Conservation (phyloP, 768 basidiomycete genomes). For the Roridomyces roridus region DNA sequence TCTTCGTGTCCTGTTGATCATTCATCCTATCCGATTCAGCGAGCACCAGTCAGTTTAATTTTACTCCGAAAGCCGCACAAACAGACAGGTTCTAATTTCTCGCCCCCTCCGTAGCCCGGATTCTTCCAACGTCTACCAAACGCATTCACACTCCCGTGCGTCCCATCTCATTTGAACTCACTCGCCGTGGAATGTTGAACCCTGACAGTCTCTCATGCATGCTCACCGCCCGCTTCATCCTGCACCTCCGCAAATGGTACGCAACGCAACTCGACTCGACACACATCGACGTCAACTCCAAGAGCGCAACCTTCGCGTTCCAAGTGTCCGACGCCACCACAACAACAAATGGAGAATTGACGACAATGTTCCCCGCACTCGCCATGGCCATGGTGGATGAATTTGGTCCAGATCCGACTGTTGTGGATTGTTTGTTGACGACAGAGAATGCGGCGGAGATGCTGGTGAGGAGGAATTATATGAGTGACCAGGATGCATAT, state of each 20-base stretch:
- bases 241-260: constrained; percentile 1
- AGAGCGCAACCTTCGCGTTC: too few relatives aligned
- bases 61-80: neutral
- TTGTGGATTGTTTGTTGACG: too few relatives aligned
- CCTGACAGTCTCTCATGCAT: constrained; percentile 3
- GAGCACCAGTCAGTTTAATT: constrained; percentile 27
- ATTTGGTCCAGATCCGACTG: too few relatives aligned
- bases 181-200: neutral
- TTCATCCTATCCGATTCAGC: constrained; percentile 18
- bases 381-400: too few relatives aligned
- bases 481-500: too few relatives aligned
- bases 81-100: neutral
- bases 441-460: too few relatives aligned
- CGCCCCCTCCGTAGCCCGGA: constrained; percentile 25
- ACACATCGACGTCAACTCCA: too few relatives aligned
- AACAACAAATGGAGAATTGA: too few relatives aligned
- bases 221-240: constrained; percentile 8
- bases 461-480: too few relatives aligned
- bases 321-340: too few relatives aligned
- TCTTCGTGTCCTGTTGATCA: neutral
- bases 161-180: neutral
- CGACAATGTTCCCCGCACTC: too few relatives aligned
- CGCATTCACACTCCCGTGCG: constrained; percentile 33
- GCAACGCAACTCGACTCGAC: too few relatives aligned
- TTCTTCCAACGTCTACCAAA: constrained; percentile 36